A percentile compares a stretch with the other conserved stretches of the same genome.
phyloP scores from a whole-genome alignment of 1,139 yeast genomes.

The Kurtzmaniella natalensis region DNA sequence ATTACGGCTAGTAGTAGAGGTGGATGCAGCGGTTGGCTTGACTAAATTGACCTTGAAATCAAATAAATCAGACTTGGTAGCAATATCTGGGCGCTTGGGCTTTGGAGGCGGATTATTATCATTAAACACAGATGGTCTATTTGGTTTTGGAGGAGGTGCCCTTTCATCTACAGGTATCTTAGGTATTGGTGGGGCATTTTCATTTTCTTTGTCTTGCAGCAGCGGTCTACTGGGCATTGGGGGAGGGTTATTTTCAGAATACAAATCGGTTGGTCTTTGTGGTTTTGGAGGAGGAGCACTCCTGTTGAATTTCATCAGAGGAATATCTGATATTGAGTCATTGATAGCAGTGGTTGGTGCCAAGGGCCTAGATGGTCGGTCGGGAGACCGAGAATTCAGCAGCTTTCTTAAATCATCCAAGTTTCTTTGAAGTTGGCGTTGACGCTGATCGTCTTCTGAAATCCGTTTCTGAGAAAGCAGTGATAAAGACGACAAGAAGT shows the following conservation, averaged over 20 bases:
- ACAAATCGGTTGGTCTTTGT: not conserved
- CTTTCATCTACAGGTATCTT: not conserved
- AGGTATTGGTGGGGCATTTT: no score
- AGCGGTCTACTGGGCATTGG: slow-evolving; percentile 9
- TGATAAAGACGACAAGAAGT: slow-evolving; percentile 30
- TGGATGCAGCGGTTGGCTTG: slow-evolving; percentile 9
- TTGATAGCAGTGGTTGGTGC: slow-evolving; percentile 1
- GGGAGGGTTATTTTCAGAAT: slow-evolving; percentile 4
- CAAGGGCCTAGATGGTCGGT: slow-evolving; percentile 5
- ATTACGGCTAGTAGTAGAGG: slow-evolving; percentile 17
- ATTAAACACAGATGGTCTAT: slow-evolving; percentile 5
- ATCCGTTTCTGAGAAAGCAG: slow-evolving; percentile 29
- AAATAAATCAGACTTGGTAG: no score
- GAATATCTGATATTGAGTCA: slow-evolving; percentile 9
- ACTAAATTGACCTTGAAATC: not conserved
- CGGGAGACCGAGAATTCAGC: slow-evolving; percentile 23
- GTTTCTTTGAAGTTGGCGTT: slow-evolving; percentile 26
- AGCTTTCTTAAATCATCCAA: slow-evolving; percentile 26
- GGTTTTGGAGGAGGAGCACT: slow-evolving; percentile 4
- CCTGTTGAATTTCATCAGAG: slow-evolving; percentile 21
- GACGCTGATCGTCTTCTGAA: slow-evolving; percentile 30
- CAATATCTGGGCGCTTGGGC: slow-evolving; percentile 10
- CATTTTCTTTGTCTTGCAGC: no score
- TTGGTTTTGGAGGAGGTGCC: slow-evolving; percentile 6
- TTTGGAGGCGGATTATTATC: slow-evolving; percentile 8